Evolutionary conservation across 306 rosid species (phyloP), one percentile per base, ranked within the genome.

Genomic region (Chamaecrista fasciculata): DNA sequence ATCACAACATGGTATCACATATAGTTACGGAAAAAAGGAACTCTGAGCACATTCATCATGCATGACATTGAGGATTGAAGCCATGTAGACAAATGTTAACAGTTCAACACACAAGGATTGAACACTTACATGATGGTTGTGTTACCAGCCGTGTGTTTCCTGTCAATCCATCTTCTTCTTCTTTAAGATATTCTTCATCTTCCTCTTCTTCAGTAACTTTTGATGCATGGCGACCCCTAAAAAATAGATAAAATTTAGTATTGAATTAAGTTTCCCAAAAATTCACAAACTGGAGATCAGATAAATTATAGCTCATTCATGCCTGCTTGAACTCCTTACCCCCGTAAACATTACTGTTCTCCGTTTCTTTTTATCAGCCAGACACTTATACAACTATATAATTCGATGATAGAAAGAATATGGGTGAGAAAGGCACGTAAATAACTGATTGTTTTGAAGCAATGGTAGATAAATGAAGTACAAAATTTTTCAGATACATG

Each of bases 161-260:
- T 53, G 96, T 66, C 62, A 91, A 75, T 58, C 96, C 87, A 72
- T 85, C 98, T 82, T 94, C 98, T 76, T 94, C 97, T 81, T 89
- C 99, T 74, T 91, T 94, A 16, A 94, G 96, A 68, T 78, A 94
- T 62, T 91, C 97, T 81, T 94, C 97, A 71, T 94, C 99, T 69
- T 94, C 99, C 75, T 94, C 99, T 74, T 94, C 98, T 78, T 94
- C 98, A 14, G 98, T 94, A 40, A 88, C 42, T 81, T 94, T 94
- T 18, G 97, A 94, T 26, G 97, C 97, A 85, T 94, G 99, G 21
- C 99, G 99, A 29, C 99, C 99, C 90, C 97, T 90, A 71, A 76
- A 36, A 74, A 36, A 60, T 18, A 73, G 36, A 52, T 66, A 66
- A 53, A 61, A 56, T 62, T 66, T 7, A 70, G 59, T 43, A 57